These are phyloP conservation scores for Amorphotheca resinae DNA, from an alignment of 495 filamentous ascomycete genomes.

Conservation along the genomic window DNA sequence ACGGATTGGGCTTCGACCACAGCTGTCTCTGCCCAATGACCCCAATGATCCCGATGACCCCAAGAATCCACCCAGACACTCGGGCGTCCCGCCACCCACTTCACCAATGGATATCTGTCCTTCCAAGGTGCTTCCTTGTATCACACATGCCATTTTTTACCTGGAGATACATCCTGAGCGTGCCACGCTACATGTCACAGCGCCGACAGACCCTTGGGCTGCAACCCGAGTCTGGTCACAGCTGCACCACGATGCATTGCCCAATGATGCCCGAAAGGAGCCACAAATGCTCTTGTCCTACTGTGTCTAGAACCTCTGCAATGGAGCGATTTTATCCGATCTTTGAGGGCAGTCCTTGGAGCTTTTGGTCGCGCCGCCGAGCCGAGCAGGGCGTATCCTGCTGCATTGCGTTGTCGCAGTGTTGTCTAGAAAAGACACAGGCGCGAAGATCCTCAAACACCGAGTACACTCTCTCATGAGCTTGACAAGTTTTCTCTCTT, in stretches of 20 bases:
- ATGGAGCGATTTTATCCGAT: background rate
- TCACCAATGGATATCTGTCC: too few relatives aligned
- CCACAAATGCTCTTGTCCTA: slow-evolving; percentile 5
- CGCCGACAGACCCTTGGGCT: too few relatives aligned
- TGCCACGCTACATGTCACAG: too few relatives aligned
- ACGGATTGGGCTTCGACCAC: slow-evolving; percentile 4
- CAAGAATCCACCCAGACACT: too few relatives aligned
- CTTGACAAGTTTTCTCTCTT: background rate
- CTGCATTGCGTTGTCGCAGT: background rate
- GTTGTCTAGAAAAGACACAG: background rate
- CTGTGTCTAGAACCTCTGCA: background rate
- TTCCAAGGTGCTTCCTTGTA: too few relatives aligned
- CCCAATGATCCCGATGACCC: too few relatives aligned
- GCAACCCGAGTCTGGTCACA: background rate
- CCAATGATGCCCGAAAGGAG: slow-evolving; percentile 13
- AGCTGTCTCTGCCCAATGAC: too few relatives aligned
- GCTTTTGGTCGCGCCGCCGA: slow-evolving; percentile 3
- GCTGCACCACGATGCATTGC: slow-evolving; percentile 1
- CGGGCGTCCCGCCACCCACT: too few relatives aligned
- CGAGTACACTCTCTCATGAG: background rate
- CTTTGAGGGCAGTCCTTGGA: slow-evolving; percentile 7
- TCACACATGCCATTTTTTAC: too few relatives aligned
- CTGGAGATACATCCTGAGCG: too few relatives aligned
- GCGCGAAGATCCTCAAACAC: background rate
- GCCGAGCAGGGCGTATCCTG: background rate